Evolutionary conservation across 352 stramenopile species (phyloP).

Genomic region (Phytophthora kernoviae): DNA sequence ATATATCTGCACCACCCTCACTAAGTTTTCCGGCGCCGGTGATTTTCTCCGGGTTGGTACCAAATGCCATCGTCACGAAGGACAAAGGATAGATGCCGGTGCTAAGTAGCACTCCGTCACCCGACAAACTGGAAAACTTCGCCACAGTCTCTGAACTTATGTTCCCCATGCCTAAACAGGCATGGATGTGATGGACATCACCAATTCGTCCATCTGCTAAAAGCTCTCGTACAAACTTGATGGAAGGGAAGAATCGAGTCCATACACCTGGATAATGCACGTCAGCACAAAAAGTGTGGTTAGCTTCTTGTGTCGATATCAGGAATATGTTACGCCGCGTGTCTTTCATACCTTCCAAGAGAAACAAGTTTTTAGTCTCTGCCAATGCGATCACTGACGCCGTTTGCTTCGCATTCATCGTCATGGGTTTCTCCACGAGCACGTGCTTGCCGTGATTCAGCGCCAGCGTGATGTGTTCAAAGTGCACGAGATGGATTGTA

Average conservation of each 20-base stretch:
- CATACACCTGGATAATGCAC: constrained; percentile 22
- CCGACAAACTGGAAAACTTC: constrained; percentile 66
- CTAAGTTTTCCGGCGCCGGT: constrained; percentile 46
- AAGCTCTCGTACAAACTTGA: constrained; percentile 54
- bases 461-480: constrained; percentile 59
- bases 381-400: constrained; percentile 45
- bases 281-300: too few species aligned
- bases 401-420: constrained; percentile 77
- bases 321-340: too few species aligned
- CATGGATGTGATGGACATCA: constrained; percentile 53
- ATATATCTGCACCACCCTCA: constrained; percentile 53
- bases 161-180: constrained; percentile 38
- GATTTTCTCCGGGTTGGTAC: constrained; percentile 46
- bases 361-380: constrained; percentile 35
- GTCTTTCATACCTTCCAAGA: constrained; percentile 81
- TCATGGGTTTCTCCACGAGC: constrained; percentile 91
- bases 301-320: too few species aligned
- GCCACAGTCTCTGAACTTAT: constrained; percentile 37
- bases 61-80: constrained; percentile 73
- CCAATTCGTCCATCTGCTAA: constrained; percentile 48
- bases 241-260: constrained; percentile 85
- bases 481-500: constrained; percentile 84
- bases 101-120: constrained; percentile 71
- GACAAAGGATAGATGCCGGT: constrained; percentile 83
- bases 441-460: constrained; percentile 86